phyloP scores from a whole-genome alignment of 164 flowering plant genomes.

The Liquidambar formosana region DNA sequence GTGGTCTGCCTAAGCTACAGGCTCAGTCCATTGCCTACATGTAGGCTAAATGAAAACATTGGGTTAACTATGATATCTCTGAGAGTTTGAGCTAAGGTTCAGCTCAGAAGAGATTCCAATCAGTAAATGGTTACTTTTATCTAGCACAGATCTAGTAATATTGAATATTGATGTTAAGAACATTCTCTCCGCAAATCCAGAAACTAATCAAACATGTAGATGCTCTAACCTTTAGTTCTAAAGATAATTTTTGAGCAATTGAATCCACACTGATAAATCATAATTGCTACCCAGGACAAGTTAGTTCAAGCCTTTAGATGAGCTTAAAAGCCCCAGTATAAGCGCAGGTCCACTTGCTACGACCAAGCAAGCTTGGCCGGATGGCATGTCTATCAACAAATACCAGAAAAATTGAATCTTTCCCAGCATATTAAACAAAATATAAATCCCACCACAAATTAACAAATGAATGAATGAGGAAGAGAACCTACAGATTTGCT shows the following conservation, averaged over 20 bases:
- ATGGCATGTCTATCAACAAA: neutral
- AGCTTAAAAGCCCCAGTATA: neutral
- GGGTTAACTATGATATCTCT: neutral
- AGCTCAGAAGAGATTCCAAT: neutral
- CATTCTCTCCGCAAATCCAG: neutral
- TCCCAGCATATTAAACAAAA: neutral
- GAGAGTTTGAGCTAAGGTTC: neutral
- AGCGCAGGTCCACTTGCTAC: neutral
- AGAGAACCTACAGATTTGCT: constrained; percentile 53
- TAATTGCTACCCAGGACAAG: neutral
- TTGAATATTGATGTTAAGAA: neutral
- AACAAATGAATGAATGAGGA: neutral
- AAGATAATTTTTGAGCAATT: neutral
- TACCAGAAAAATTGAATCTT: neutral
- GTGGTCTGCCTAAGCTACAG: neutral
- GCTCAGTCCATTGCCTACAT: neutral
- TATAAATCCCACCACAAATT: neutral
- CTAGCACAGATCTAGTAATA: neutral
- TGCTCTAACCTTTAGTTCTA: neutral
- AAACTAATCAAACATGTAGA: neutral
- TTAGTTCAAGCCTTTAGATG: neutral
- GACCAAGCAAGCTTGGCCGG: neutral
- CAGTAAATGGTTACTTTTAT: neutral
- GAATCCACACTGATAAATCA: too few species aligned
- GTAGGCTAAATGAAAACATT: neutral